These are phyloP conservation scores for Anisodus tanguticus DNA, from an alignment of 257 asterid species.

Conservation along the genomic window DNA sequence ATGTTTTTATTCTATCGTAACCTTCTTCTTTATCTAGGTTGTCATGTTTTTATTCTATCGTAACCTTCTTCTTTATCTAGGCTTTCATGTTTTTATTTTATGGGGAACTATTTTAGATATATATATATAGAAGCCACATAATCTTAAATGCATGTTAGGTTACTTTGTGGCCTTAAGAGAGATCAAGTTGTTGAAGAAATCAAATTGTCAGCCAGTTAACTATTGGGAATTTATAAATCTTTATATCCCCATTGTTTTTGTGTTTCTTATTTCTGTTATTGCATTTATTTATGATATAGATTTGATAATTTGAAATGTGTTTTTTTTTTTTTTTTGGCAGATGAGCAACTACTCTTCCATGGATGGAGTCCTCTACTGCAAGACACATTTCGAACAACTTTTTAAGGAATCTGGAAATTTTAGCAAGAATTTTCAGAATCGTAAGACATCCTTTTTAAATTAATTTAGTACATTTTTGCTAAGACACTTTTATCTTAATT, in stretches of 20 bases:
- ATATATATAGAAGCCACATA: neutral
- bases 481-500: neutral
- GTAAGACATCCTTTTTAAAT: neutral
- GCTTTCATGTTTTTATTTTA: too few species aligned
- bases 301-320: neutral
- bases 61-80: too few species aligned
- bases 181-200: neutral
- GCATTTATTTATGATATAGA: neutral
- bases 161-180: neutral
- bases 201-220: neutral
- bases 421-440: slow-evolving; percentile 51
- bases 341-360: slow-evolving; percentile 86
- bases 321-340: slow-evolving; percentile 40
- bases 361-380: slow-evolving; percentile 85
- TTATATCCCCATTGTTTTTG: neutral
- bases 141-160: neutral
- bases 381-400: slow-evolving; percentile 80
- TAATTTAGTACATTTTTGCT: neutral
- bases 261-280: neutral
- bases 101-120: neutral
- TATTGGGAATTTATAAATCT: neutral
- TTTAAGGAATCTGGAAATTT: slow-evolving; percentile 80
- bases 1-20: too few species aligned
- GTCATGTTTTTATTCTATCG: too few species aligned
- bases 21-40: too few species aligned